These are phyloP conservation scores for Sugiyamaella lignohabitans DNA, from an alignment of 805 yeast species.

Conservation along the genomic window DNA sequence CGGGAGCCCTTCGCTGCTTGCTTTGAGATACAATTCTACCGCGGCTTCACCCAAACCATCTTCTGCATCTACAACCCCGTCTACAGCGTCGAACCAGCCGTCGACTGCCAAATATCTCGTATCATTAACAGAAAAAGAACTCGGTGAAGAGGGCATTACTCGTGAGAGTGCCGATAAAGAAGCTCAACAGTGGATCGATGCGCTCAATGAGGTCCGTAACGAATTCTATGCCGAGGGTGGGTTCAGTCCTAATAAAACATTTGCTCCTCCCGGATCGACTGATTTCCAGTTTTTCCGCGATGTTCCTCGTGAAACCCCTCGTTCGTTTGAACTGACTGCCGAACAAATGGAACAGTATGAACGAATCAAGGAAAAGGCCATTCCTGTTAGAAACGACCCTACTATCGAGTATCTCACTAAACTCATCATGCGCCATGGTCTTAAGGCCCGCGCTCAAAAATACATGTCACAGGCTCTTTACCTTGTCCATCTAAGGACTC, in stretches of 20 bases:
- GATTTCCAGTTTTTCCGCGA: conserved; percentile 32
- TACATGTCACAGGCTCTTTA: conserved; percentile 72
- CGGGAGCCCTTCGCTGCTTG: not conserved
- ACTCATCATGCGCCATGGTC: conserved; percentile 88
- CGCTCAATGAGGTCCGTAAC: conserved; percentile 34
- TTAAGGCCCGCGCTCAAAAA: conserved; percentile 72
- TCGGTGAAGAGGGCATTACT: conserved; percentile 8
- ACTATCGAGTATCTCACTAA: conserved; percentile 71
- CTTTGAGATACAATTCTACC: not conserved
- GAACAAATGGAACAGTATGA: conserved; percentile 58
- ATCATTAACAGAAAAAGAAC: conserved; percentile 11
- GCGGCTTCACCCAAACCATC: not conserved
- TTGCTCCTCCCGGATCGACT: conserved; percentile 37
- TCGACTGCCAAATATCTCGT: conserved; percentile 20
- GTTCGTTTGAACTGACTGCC: conserved; percentile 41
- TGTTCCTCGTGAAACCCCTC: conserved; percentile 17
- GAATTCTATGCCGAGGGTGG: conserved; percentile 33
- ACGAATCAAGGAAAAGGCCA: conserved; percentile 41
- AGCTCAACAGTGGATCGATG: conserved; percentile 38
- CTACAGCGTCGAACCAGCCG: no score
- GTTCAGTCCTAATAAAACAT: conserved; percentile 35
- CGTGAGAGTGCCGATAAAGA: conserved; percentile 32
- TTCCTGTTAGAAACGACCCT: conserved; percentile 64
- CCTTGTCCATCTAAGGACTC: conserved; percentile 60
- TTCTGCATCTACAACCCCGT: no score